These are phyloP conservation scores for Cercospora zeina DNA, from an alignment of 2,329 filamentous ascomycete species.

Conservation along the genomic window DNA sequence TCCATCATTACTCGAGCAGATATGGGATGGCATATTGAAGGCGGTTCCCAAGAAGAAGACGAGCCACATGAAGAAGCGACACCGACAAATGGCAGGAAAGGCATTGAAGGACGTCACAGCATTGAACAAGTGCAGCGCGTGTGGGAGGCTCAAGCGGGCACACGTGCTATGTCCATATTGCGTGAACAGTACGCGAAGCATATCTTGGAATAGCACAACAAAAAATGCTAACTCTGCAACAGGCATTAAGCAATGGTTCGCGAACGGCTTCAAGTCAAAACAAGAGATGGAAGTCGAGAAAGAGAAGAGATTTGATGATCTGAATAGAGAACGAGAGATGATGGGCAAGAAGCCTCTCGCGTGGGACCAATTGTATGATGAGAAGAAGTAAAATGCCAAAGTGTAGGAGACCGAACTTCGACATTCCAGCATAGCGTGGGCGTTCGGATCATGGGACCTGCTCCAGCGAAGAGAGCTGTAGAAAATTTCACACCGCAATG, in stretches of 20 bases:
- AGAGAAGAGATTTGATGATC: slow-evolving; percentile 29
- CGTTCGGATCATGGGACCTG: background rate
- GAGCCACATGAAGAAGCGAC: slow-evolving; percentile 91
- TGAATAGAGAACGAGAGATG: slow-evolving; percentile 32
- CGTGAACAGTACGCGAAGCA: slow-evolving; percentile 66
- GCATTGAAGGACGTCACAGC: slow-evolving; percentile 85
- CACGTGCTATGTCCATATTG: slow-evolving; percentile 88
- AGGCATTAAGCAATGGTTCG: slow-evolving; percentile 42
- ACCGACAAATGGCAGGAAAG: slow-evolving; percentile 93
- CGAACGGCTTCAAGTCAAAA: slow-evolving; percentile 40
- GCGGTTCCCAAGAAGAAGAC: slow-evolving; percentile 99
- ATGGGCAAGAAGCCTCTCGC: slow-evolving; percentile 30
- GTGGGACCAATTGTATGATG: slow-evolving; percentile 32
- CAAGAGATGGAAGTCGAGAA: slow-evolving; percentile 30
- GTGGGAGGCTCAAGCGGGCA: slow-evolving; percentile 81
- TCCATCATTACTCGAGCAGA: slow-evolving; percentile 70
- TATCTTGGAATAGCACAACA: background rate
- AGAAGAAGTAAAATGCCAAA: slow-evolving; percentile 27
- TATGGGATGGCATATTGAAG: slow-evolving; percentile 90
- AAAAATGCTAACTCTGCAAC: slow-evolving; percentile 9
- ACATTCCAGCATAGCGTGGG: slow-evolving; percentile 4
- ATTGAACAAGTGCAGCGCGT: slow-evolving; percentile 85
- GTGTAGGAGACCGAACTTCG: slow-evolving; percentile 6
- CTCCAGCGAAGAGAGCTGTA: slow-evolving; percentile 10
- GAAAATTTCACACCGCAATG: slow-evolving; percentile 3